Evolutionary conservation across 345 rosid genomes (phyloP).

Genomic region (Hypericum androsaemum): DNA sequence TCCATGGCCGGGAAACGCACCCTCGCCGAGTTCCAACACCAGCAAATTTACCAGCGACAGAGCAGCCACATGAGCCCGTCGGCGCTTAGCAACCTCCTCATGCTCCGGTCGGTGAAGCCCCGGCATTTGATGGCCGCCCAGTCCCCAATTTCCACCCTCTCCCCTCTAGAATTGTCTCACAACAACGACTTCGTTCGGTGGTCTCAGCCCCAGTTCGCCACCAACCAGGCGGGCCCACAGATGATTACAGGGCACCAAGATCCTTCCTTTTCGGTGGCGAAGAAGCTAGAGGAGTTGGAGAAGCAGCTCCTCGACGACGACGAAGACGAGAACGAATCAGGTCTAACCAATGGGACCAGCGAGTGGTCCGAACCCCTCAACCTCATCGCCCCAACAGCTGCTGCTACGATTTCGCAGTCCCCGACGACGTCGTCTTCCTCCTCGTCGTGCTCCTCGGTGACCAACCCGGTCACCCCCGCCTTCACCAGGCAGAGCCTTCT

Average conservation of each 20-base stretch:
- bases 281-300: constrained; percentile 68
- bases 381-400: constrained; percentile 31
- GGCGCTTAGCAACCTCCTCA: constrained; percentile 24
- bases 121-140: constrained; percentile 12
- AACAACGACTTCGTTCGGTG: too few species aligned
- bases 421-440: constrained; percentile 60
- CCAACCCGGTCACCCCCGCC: constrained; percentile 33
- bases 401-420: constrained; percentile 31
- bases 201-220: constrained; percentile 15
- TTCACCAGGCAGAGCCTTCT: constrained; percentile 48
- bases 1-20: constrained; percentile 53
- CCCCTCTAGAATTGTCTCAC: constrained; percentile 36
- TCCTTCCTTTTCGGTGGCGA: constrained; percentile 38
- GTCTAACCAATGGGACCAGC: constrained; percentile 53
- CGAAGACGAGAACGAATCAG: constrained; percentile 63
- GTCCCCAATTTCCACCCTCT: constrained; percentile 35
- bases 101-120: constrained; percentile 71
- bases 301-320: constrained; percentile 65
- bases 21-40: constrained; percentile 51
- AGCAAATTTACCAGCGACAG: constrained; percentile 8
- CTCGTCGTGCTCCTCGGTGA: constrained; percentile 59
- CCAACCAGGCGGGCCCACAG: constrained; percentile 7
- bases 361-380: constrained; percentile 75
- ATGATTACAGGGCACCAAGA: constrained; percentile 2
- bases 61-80: constrained; percentile 30